phyloP scores from a whole-genome alignment of 805 yeast species.

The Lipomyces yamadae region DNA sequence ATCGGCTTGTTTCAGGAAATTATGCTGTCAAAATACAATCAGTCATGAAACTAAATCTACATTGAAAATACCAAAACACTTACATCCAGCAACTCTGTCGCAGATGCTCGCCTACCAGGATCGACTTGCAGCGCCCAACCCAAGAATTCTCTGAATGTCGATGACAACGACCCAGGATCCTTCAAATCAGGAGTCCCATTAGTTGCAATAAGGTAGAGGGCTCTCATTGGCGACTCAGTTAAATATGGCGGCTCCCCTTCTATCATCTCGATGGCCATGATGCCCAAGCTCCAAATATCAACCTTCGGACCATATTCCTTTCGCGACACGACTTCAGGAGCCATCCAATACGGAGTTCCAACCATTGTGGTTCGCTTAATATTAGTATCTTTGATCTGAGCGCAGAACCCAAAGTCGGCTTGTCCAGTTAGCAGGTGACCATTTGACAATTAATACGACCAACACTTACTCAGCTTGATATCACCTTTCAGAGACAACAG shows the following conservation, averaged over 20 bases:
- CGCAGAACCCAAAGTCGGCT: slow-evolving; percentile 95
- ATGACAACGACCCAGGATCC: slow-evolving; percentile 79
- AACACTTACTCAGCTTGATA: slow-evolving; percentile 66
- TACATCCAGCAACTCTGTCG: slow-evolving; percentile 69
- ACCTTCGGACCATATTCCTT: slow-evolving; percentile 97
- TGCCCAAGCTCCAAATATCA: slow-evolving; percentile 97
- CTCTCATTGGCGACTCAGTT: slow-evolving; percentile 93
- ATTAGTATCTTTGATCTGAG: slow-evolving; percentile 80
- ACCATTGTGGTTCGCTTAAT: slow-evolving; percentile 96
- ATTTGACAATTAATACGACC: background rate
- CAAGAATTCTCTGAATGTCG: slow-evolving; percentile 69
- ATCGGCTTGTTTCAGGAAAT: slow-evolving; percentile 38
- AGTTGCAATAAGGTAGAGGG: slow-evolving; percentile 90
- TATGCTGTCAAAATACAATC: slow-evolving; percentile 27
- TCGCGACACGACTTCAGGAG: slow-evolving; percentile 95
- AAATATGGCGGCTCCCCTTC: slow-evolving; percentile 99
- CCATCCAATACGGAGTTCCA: slow-evolving; percentile 99
- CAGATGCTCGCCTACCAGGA: slow-evolving; percentile 78
- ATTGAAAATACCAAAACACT: slow-evolving; percentile 48
- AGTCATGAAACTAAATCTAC: background rate
- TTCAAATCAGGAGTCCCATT: slow-evolving; percentile 95
- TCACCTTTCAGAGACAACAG: slow-evolving; percentile 81
- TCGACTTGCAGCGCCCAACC: slow-evolving; percentile 81
- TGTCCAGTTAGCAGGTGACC: background rate
- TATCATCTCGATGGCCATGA: slow-evolving; percentile 98